Evolutionary conservation across 176 grass and related monocot species (phyloP).

Genomic region (Oryza glaberrima): DNA sequence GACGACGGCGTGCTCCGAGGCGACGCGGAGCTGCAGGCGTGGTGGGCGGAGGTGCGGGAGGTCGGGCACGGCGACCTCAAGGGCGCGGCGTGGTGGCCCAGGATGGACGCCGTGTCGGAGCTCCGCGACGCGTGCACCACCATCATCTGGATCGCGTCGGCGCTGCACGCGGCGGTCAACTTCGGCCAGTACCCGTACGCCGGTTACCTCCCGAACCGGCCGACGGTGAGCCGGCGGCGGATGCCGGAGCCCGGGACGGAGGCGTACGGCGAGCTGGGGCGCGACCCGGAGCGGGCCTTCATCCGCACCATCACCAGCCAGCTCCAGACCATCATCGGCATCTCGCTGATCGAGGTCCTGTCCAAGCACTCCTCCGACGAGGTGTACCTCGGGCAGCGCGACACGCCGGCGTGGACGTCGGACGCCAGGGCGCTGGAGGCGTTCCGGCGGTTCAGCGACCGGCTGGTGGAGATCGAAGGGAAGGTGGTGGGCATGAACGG

Average conservation of each 20-base stretch:
- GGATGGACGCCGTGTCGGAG: conserved; percentile 52
- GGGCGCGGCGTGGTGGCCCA: conserved; percentile 63
- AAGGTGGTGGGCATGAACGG: conserved; percentile 51
- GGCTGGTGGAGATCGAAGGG: conserved; percentile 55
- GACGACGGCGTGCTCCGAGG: conserved; percentile 41
- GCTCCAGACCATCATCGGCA: conserved; percentile 80
- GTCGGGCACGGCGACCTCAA: conserved; percentile 88
- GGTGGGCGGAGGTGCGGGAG: conserved; percentile 88
- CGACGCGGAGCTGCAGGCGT: conserved; percentile 74
- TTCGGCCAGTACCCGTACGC: conserved; percentile 90
- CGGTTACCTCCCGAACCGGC: conserved; percentile 72
- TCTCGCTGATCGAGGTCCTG: conserved; percentile 73
- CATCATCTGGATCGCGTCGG: conserved; percentile 84
- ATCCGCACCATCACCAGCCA: conserved; percentile 78
- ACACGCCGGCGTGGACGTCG: conserved; percentile 66
- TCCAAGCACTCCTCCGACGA: conserved; percentile 83
- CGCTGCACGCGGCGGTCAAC: conserved; percentile 90
- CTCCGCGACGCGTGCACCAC: conserved; percentile 62
- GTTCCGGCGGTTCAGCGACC: conserved; percentile 54
- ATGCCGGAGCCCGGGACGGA: conserved; percentile 60
- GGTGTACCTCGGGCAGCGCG: conserved; percentile 75
- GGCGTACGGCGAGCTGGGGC: conserved; percentile 56
- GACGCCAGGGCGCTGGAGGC: conserved; percentile 51
- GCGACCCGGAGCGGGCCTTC: conserved; percentile 58
- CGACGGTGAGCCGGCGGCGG: conserved; percentile 66